phyloP scores from a whole-genome alignment of 176 grass and related monocot species.

The Triticum dicoccoides region DNA sequence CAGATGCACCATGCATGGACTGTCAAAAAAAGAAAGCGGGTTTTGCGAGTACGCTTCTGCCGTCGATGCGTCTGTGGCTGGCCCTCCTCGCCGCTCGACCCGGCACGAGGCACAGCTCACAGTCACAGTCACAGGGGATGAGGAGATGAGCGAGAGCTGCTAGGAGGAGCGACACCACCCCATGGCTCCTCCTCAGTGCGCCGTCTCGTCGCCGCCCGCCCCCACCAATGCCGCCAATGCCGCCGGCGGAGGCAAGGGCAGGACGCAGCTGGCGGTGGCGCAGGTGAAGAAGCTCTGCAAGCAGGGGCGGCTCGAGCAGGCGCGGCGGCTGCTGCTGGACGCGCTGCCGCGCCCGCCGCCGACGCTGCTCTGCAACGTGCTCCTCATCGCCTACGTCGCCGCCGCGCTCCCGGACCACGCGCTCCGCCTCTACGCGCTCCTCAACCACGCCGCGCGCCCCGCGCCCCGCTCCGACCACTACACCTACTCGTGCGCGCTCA shows the following conservation, averaged over 20 bases:
- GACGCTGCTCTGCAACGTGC: slow-evolving; percentile 68
- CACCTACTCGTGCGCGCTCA: slow-evolving; percentile 90
- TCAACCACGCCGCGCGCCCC: slow-evolving; percentile 43
- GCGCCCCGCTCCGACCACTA: slow-evolving; percentile 64
- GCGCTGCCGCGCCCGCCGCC: slow-evolving; percentile 52
- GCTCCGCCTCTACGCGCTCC: slow-evolving; percentile 76
- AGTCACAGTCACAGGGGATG: slow-evolving; percentile 32
- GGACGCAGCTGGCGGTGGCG: slow-evolving; percentile 29
- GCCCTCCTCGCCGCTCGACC: slow-evolving; percentile 1
- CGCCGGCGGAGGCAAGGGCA: neutral
- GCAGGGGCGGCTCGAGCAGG: slow-evolving; percentile 66
- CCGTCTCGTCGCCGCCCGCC: slow-evolving; percentile 3
- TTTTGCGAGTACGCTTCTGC: neutral
- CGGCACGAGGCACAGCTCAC: slow-evolving; percentile 13
- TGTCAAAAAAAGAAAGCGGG: neutral
- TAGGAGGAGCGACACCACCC: slow-evolving; percentile 20
- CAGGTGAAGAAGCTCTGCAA: slow-evolving; percentile 76
- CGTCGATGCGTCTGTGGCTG: neutral
- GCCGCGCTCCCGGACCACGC: slow-evolving; percentile 67
- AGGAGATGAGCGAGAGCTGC: slow-evolving; percentile 34
- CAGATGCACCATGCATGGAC: no score
- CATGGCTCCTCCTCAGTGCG: slow-evolving; percentile 34
- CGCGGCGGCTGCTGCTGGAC: slow-evolving; percentile 60
- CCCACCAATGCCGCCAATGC: neutral
- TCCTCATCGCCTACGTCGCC: slow-evolving; percentile 83